phyloP scores from a whole-genome alignment of 2,329 filamentous ascomycete genomes.

The Aspergillus awamori region DNA sequence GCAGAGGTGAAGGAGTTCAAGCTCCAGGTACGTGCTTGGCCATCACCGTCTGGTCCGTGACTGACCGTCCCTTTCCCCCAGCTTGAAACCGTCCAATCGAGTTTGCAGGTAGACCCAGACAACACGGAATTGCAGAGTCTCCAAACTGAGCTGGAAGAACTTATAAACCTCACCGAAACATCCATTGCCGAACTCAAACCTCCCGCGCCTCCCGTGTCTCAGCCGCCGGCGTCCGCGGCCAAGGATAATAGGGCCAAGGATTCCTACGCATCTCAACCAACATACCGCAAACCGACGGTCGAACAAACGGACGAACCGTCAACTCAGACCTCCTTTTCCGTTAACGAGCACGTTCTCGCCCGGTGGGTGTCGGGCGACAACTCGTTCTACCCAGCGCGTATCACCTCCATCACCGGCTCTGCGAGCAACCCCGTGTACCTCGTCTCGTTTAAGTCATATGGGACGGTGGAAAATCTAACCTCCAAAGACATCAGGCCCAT shows the following conservation, averaged over 20 bases:
- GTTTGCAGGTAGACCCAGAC: constrained; percentile 77
- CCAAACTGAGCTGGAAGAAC: constrained; percentile 77
- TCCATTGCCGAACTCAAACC: constrained; percentile 79
- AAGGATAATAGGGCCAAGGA: constrained; percentile 81
- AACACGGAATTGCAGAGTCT: constrained; percentile 77
- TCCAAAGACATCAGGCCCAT: constrained; percentile 83
- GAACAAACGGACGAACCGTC: constrained; percentile 49
- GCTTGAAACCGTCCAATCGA: constrained; percentile 76
- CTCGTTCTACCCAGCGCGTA: constrained; percentile 86
- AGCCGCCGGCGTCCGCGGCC: constrained; percentile 55
- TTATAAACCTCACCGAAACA: constrained; percentile 77
- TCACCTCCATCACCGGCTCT: constrained; percentile 91
- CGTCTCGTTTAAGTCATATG: constrained; percentile 91
- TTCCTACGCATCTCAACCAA: constrained; percentile 74
- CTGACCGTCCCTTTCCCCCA: constrained; percentile 42
- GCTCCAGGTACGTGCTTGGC: constrained; percentile 29
- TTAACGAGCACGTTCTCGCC: constrained; percentile 87
- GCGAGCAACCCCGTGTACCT: constrained; percentile 89
- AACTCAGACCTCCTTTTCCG: constrained; percentile 68
- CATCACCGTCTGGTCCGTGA: not conserved
- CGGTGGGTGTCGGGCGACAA: constrained; percentile 91
- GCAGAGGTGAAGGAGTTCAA: constrained; percentile 62
- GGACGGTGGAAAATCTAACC: constrained; percentile 75
- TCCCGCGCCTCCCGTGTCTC: constrained; percentile 51
- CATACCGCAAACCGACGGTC: constrained; percentile 50